phyloP scores from a whole-genome alignment of 176 grass and related monocot species.

The Hordeum vulgare region MorexV3_pseudomolecules_assembly NC_058522.1:286893517-286894016 shows the following conservation, averaged over 20 bases:
- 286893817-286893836: neutral
- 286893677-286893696: neutral
- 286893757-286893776: neutral
- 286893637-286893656: neutral
- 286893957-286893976: conserved; percentile 72
- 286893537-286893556: neutral
- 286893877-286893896: conserved; percentile 63
- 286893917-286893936: conserved; percentile 88
- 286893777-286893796: neutral
- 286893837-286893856: conserved; percentile 64
- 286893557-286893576: neutral
- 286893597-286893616: conserved; percentile 11
- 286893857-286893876: conserved; percentile 55
- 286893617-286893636: neutral
- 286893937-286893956: conserved; percentile 95
- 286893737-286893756: neutral
- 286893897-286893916: conserved; percentile 77
- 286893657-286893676: neutral
- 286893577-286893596: neutral
- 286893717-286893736: neutral
- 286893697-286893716: neutral
- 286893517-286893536: neutral
- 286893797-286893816: neutral
- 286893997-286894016: neutral
- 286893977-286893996: conserved; percentile 18